Percentiles rank a stretch among this genome's conserved stretches.
These are phyloP conservation scores for Cucumis hystrix DNA, from an alignment of 306 rosid species.

Conservation along the genomic window DNA sequence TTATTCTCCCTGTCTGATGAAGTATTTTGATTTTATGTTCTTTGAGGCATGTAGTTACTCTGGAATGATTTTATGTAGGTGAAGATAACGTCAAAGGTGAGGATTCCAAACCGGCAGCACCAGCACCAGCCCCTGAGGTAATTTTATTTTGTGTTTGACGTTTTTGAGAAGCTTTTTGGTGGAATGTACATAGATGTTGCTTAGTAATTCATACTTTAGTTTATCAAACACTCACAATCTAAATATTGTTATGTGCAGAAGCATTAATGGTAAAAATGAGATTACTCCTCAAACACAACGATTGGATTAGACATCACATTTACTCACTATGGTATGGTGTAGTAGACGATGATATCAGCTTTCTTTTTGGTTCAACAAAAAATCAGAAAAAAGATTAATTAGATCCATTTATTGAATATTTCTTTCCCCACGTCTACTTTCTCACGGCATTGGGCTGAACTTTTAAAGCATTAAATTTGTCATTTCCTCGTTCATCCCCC, in stretches of 20 bases:
- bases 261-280: constrained; percentile 21
- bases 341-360: constrained; percentile 11
- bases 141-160: not conserved
- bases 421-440: not conserved
- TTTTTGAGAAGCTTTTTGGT: not conserved
- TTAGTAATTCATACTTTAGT: not conserved
- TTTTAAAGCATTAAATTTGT: not conserved
- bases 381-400: constrained; percentile 24
- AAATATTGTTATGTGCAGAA: constrained; percentile 28
- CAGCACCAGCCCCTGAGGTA: constrained; percentile 24
- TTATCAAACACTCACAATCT: not conserved
- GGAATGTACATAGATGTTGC: too few relatives aligned
- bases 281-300: not conserved
- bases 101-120: constrained; percentile 53
- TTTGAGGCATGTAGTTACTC: not conserved
- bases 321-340: not conserved
- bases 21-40: not conserved
- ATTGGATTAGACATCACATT: constrained; percentile 8
- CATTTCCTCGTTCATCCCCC: not conserved
- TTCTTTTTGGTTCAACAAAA: constrained; percentile 19
- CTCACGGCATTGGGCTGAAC: constrained; percentile 3
- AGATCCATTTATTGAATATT: constrained; percentile 14
- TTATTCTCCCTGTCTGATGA: not conserved
- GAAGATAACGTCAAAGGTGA: constrained; percentile 65
- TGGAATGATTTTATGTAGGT: constrained; percentile 34